A percentile compares a stretch with the other conserved stretches of the same genome.
phyloP scores from a whole-genome alignment of 441 rosid genomes.

The Bocquillonia castaneifolia region DNA sequence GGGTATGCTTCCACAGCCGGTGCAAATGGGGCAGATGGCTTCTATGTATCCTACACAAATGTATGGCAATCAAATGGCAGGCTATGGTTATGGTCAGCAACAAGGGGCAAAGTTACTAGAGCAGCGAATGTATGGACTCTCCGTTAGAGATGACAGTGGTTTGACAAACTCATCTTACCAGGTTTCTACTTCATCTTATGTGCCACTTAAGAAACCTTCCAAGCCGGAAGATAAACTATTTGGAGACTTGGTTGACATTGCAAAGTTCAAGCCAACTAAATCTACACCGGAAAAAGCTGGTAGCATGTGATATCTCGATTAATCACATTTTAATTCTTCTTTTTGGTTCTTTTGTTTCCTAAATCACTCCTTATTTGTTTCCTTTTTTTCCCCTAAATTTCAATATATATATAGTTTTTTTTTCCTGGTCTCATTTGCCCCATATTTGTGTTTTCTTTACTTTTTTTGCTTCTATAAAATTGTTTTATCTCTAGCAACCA shows the following conservation, averaged over 20 bases:
- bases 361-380: slow-evolving; percentile 9
- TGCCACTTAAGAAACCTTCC: slow-evolving; percentile 53
- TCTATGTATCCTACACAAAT: slow-evolving; percentile 63
- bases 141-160: slow-evolving; percentile 57
- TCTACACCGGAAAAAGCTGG: slow-evolving; percentile 66
- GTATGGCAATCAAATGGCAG: slow-evolving; percentile 68
- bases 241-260: slow-evolving; percentile 92
- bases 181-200: slow-evolving; percentile 55
- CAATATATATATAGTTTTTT: slow-evolving; percentile 25
- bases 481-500: slow-evolving; percentile 24
- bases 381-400: background rate
- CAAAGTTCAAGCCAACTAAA: slow-evolving; percentile 71
- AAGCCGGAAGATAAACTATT: slow-evolving; percentile 94
- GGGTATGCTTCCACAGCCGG: slow-evolving; percentile 51
- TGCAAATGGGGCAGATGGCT: slow-evolving; percentile 52
- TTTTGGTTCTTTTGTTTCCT: slow-evolving; percentile 18
- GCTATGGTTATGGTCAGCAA: slow-evolving; percentile 69
- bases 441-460: slow-evolving; percentile 27
- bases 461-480: background rate
- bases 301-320: slow-evolving; percentile 53
- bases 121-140: slow-evolving; percentile 73
- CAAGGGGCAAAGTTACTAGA: slow-evolving; percentile 55
- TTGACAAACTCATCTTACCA: slow-evolving; percentile 45
- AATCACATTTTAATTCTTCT: slow-evolving; percentile 10
- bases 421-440: slow-evolving; percentile 21